These are phyloP conservation scores for Paratinospora sagittata DNA, from an alignment of 164 flowering plant species.

Conservation along the genomic window DNA sequence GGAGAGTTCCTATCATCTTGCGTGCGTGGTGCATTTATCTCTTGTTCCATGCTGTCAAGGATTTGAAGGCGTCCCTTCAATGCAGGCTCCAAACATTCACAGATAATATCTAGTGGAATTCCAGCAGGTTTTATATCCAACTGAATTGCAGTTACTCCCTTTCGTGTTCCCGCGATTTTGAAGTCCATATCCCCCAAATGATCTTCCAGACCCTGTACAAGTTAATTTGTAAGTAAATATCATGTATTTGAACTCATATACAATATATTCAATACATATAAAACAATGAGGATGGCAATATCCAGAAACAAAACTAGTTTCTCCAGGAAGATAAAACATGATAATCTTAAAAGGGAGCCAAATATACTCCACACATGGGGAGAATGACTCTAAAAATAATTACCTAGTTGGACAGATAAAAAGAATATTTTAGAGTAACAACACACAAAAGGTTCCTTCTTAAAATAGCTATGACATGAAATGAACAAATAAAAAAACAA, in stretches of 20 bases:
- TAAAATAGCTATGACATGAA: neutral
- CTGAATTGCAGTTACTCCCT: constrained; percentile 88
- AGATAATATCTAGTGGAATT: constrained; percentile 88
- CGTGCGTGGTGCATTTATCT: constrained; percentile 69
- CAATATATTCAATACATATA: neutral
- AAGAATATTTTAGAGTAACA: neutral
- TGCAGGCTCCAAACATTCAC: constrained; percentile 80
- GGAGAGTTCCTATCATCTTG: constrained; percentile 64
- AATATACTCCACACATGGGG: neutral
- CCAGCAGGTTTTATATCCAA: constrained; percentile 99
- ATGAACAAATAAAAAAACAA: no score
- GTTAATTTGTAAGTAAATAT: neutral
- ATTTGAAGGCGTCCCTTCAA: constrained; percentile 74
- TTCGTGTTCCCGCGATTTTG: constrained; percentile 92
- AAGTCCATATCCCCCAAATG: constrained; percentile 99
- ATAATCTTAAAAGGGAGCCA: neutral
- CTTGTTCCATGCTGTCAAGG: constrained; percentile 83
- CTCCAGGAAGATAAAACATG: neutral
- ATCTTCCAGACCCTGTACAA: constrained; percentile 88
- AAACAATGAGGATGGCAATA: neutral
- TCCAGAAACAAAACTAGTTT: neutral
- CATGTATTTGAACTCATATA: neutral
- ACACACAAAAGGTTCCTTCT: neutral
- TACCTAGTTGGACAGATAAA: no score
- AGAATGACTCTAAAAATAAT: no score